Evolutionary conservation across 768 basidiomycete genomes (phyloP).

Genomic region (Kwoniella sp.): DNA sequence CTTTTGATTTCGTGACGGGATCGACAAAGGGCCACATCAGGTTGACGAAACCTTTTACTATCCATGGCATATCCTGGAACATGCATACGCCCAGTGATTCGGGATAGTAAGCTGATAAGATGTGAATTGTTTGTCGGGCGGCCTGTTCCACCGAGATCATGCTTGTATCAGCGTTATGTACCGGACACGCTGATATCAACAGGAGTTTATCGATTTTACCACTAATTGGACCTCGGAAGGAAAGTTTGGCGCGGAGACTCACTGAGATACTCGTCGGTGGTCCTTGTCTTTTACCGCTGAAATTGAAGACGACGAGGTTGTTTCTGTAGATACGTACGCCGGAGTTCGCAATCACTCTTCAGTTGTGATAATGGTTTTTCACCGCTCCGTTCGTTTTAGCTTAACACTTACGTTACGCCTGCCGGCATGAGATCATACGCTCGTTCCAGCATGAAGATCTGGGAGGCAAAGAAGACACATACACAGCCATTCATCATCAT

Average conservation of each 20-base stretch:
- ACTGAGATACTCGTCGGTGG: constrained; percentile 42
- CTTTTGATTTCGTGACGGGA: constrained; percentile 40
- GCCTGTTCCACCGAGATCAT: constrained; percentile 43
- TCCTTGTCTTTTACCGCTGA: constrained; percentile 46
- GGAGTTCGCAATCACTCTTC: too few species aligned
- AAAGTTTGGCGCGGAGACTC: too few species aligned
- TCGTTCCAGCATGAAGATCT: constrained; percentile 52
- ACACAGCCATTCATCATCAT: too few species aligned
- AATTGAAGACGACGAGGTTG: constrained; percentile 46
- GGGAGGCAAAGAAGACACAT: background rate
- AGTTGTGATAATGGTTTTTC: too few species aligned
- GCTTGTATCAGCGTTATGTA: too few species aligned
- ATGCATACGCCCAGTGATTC: constrained; percentile 42
- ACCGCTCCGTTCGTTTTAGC: too few species aligned
- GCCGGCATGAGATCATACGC: constrained; percentile 49
- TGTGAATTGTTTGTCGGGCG: constrained; percentile 42
- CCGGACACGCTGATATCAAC: too few species aligned
- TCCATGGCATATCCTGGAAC: constrained; percentile 47
- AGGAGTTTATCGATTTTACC: too few species aligned
- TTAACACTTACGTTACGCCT: constrained; percentile 50
- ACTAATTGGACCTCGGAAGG: too few species aligned
- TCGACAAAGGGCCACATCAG: constrained; percentile 56
- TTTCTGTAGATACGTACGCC: constrained; percentile 22
- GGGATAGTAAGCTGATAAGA: constrained; percentile 45
- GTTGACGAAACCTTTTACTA: constrained; percentile 49